Evolutionary conservation across 176 grass and related monocot species (phyloP), one percentile per base, ranked within the genome.

Genomic region (Calamus simplicifolius): DNA sequence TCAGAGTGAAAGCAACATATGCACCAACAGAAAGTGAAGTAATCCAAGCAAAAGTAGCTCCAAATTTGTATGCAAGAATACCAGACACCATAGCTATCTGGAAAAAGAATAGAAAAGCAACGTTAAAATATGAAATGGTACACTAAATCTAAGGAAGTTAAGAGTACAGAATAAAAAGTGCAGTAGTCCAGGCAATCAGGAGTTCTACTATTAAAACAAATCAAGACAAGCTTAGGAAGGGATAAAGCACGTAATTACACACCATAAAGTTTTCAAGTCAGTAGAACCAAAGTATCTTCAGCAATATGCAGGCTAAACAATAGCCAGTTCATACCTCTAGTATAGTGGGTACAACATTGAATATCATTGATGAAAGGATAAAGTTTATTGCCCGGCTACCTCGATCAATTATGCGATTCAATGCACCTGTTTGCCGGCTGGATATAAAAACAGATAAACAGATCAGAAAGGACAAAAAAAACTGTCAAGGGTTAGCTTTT

Each of bases 381-480:
- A 88, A 97, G 71, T 85, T 97, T 76, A 97, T 91, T 28, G 92
- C 92, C 27, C 92, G 92, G 29, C 87, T 97, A 53, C 92, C 92
- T 80, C 92, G 75, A 68, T 97, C 92, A 66, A 97, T 97, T 77
- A 91, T 88, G 62, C 92, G 86, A 85, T 89, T 97, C 69, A 97
- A 38, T 72, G 75, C 87, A 80, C 92, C 92, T 56, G 92, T 97
- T 88, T 97, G 81, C 52, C 92, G 87, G 75, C 92, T 97, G 73
- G 21, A 88, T 81, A 72, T 53, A 82, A 75, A 75, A 78, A 23
- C 23, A 75, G 25, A 8, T 61, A 60, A 68, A 81, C 77, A 27
- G 48, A 25, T 18, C 27, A 19, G 18, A 29, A n/a, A 43, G 51
- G 54, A 0, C 21, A 38, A 63, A 17, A 17, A 72, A 68, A 8